These are phyloP conservation scores for Neurospora sp. DNA, from an alignment of 495 filamentous ascomycete genomes.

Conservation along the genomic window DNA sequence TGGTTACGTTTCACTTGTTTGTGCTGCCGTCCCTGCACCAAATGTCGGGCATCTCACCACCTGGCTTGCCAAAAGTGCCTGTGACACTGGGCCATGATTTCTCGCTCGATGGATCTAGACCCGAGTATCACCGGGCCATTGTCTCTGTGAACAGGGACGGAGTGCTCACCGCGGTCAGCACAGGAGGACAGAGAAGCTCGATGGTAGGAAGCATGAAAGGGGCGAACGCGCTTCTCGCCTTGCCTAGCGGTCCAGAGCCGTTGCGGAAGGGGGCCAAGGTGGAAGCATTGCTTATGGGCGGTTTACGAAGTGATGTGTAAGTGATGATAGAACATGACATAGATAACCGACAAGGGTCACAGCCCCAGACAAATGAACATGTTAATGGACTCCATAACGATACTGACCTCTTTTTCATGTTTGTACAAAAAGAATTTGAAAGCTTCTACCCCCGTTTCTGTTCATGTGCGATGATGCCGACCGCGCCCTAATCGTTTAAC, in stretches of 20 bases:
- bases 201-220: conserved; percentile 76
- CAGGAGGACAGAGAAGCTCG: conserved; percentile 83
- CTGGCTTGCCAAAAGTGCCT: conserved; percentile 59
- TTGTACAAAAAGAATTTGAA: not conserved
- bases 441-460: conserved; percentile 10
- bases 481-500: conserved; percentile 15
- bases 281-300: conserved; percentile 35
- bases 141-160: conserved; percentile 51
- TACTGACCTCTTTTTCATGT: conserved; percentile 18
- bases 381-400: conserved; percentile 7
- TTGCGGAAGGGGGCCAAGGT: conserved; percentile 34
- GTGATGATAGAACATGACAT: not conserved
- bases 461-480: conserved; percentile 16
- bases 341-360: not conserved
- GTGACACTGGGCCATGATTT: conserved; percentile 67
- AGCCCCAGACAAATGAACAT: not conserved
- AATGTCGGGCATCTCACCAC: conserved; percentile 47
- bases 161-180: conserved; percentile 64
- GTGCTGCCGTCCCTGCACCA: conserved; percentile 81
- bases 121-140: conserved; percentile 80
- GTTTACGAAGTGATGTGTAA: conserved; percentile 20
- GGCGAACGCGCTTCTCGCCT: conserved; percentile 75
- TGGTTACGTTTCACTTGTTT: conserved; percentile 91
- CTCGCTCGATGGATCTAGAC: conserved; percentile 56
- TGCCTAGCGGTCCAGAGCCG: conserved; percentile 45